Conservation (phyloP, 371 early-diverging fungal genomes). For the Syncephalastrum contaminatum region DNA sequence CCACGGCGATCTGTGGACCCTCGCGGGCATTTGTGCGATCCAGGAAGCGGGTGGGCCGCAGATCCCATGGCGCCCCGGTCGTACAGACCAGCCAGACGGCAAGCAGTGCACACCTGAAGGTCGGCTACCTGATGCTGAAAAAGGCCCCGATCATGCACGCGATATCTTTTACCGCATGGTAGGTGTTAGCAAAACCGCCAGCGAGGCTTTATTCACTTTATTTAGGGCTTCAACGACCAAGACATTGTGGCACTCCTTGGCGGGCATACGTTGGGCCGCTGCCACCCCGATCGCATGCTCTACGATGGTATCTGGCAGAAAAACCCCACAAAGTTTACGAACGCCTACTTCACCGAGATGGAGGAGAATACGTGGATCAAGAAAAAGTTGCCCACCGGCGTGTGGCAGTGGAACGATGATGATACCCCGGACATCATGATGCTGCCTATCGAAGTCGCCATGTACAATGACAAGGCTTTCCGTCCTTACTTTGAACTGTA, state of each 20-base stretch:
- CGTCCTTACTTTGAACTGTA: constrained; percentile 69
- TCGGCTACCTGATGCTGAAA: constrained; percentile 78
- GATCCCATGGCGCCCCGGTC: constrained; percentile 79
- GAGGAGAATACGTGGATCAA: constrained; percentile 69
- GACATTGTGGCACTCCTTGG: constrained; percentile 85
- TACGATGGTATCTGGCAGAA: constrained; percentile 85
- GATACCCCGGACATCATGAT: constrained; percentile 13
- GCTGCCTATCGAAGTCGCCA: constrained; percentile 12
- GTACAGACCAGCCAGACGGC: constrained; percentile 46
- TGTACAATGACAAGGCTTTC: constrained; percentile 53
- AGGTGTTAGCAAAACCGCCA: constrained; percentile 63
- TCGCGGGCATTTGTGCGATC: constrained; percentile 81
- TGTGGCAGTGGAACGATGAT: constrained; percentile 74
- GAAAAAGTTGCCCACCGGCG: constrained; percentile 72
- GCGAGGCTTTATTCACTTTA: not conserved
- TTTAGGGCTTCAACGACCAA: constrained; percentile 73
- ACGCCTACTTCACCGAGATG: constrained; percentile 73
- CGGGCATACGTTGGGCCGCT: constrained; percentile 87
- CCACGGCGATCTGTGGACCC: constrained; percentile 84
- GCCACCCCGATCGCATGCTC: constrained; percentile 79
- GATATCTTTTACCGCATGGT: constrained; percentile 86
- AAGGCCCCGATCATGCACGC: constrained; percentile 65
- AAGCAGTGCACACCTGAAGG: constrained; percentile 67
- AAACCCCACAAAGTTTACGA: constrained; percentile 77
- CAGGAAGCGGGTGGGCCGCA: constrained; percentile 80